Percentiles rank a stretch among this genome's conserved stretches.
These are phyloP conservation scores for Suillus subluteus DNA, from an alignment of 768 basidiomycete species.

Conservation along the genomic window DNA sequence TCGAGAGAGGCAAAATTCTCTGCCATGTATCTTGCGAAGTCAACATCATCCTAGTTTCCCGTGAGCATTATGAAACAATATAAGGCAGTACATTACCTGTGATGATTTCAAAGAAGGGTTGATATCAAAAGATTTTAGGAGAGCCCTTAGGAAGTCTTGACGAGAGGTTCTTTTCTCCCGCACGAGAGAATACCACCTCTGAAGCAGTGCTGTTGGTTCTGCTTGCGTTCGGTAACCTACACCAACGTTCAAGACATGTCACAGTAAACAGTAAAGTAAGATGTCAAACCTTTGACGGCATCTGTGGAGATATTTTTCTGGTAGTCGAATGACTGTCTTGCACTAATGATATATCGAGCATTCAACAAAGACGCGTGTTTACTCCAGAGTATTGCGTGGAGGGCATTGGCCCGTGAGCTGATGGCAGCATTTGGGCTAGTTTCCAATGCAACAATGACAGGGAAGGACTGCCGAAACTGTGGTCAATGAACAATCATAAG, in stretches of 20 bases:
- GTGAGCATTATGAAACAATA: background rate
- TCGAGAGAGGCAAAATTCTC: conserved; percentile 93
- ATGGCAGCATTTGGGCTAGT: conserved; percentile 67
- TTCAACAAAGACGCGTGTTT: conserved; percentile 93
- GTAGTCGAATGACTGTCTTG: conserved; percentile 81
- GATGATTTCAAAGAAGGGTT: conserved; percentile 55
- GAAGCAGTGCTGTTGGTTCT: conserved; percentile 73
- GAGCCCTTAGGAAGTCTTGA: conserved; percentile 84
- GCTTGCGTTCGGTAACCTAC: conserved; percentile 70
- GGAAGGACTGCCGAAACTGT: conserved; percentile 67
- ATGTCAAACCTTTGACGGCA: conserved; percentile 53
- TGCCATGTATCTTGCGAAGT: conserved; percentile 89
- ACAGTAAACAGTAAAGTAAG: background rate
- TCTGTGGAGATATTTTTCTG: conserved; percentile 61
- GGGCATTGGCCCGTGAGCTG: conserved; percentile 73
- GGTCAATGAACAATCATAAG: conserved; percentile 6
- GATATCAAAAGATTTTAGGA: conserved; percentile 85
- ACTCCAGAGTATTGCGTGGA: conserved; percentile 81
- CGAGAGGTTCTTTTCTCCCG: conserved; percentile 87
- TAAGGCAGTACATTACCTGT: conserved; percentile 45
- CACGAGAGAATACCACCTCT: conserved; percentile 89
- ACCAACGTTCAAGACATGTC: conserved; percentile 8
- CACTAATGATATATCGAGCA: conserved; percentile 80
- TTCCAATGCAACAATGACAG: conserved; percentile 91
- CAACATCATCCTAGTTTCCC: conserved; percentile 68